Percentiles rank a stretch among this genome's conserved stretches.
Evolutionary conservation across 768 basidiomycete species (phyloP).

Genomic region (Russula sp.): DNA sequence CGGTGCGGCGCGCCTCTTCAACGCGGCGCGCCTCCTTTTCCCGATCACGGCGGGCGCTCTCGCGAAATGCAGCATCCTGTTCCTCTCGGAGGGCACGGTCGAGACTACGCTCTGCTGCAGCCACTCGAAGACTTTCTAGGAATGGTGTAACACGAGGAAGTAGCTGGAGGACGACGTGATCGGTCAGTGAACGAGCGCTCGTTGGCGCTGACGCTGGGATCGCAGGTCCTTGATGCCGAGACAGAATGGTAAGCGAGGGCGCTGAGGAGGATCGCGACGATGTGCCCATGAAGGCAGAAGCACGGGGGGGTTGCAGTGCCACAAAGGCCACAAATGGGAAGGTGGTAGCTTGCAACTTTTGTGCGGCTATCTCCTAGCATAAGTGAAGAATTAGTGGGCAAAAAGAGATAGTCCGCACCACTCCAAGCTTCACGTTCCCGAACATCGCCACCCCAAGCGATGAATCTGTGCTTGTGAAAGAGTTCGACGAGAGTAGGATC

Average conservation of each 20-base stretch:
- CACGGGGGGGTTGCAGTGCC: conserved; percentile 72
- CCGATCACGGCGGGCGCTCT: conserved; percentile 57
- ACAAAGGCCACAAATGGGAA: conserved; percentile 93
- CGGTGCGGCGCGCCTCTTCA: conserved; percentile 27
- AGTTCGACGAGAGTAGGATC: conserved; percentile 63
- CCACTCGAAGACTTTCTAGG: conserved; percentile 54
- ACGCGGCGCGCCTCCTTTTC: conserved; percentile 33
- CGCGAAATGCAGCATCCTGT: conserved; percentile 74
- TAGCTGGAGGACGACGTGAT: conserved; percentile 64
- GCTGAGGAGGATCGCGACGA: conserved; percentile 25
- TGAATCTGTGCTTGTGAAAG: conserved; percentile 65
- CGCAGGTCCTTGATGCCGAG: conserved; percentile 72
- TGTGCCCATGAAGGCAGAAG: conserved; percentile 32
- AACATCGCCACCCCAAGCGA: conserved; percentile 93
- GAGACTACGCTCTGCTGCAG: conserved; percentile 43
- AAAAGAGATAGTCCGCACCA: conserved; percentile 35
- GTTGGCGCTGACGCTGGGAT: conserved; percentile 49
- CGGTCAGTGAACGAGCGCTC: conserved; percentile 52
- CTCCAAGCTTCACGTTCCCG: conserved; percentile 78
- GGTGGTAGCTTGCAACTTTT: conserved; percentile 81
- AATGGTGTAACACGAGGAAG: conserved; percentile 78
- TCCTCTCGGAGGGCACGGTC: conserved; percentile 63
- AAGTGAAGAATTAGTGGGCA: not conserved
- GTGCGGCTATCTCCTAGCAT: conserved; percentile 39
- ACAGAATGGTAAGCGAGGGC: conserved; percentile 70